Conservation (phyloP, 2,329 filamentous ascomycete species). For the Aureobasidium zeae region DNA sequence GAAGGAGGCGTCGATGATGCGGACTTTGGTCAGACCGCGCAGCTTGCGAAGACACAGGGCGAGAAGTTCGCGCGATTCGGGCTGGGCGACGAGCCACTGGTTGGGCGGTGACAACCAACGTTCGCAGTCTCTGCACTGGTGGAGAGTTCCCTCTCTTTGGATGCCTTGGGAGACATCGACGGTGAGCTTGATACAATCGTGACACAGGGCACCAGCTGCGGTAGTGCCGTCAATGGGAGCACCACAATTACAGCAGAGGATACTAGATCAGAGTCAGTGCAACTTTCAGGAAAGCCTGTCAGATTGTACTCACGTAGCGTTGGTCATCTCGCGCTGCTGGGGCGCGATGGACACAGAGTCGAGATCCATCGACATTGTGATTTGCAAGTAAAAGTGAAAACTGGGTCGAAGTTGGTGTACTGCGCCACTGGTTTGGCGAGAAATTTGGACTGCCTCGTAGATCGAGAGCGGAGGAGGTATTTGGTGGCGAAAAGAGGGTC, state of each 20-base stretch:
- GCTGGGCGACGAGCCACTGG: constrained; percentile 75
- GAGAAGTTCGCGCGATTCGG: constrained; percentile 84
- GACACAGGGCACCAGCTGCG: constrained; percentile 78
- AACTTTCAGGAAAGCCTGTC: constrained; percentile 19
- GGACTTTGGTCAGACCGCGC: constrained; percentile 74
- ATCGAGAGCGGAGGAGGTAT: background rate
- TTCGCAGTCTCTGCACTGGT: constrained; percentile 91
- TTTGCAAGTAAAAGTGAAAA: constrained; percentile 10
- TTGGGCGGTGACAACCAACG: constrained; percentile 80
- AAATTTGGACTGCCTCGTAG: background rate
- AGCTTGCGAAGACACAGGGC: constrained; percentile 86
- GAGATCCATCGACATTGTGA: constrained; percentile 32
- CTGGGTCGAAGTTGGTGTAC: background rate
- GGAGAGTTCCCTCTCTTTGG: constrained; percentile 78
- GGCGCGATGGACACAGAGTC: constrained; percentile 24
- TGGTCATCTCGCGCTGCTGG: constrained; percentile 10
- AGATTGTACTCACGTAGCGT: constrained; percentile 16
- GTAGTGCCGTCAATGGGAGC: constrained; percentile 88
- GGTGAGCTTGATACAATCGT: constrained; percentile 90
- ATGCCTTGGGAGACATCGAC: constrained; percentile 89
- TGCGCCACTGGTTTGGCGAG: constrained; percentile 3
- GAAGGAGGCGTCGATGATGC: constrained; percentile 92
- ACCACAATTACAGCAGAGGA: constrained; percentile 96
- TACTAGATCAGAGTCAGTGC: constrained; percentile 41
- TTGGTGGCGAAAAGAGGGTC: background rate